Evolutionary conservation across 1,139 yeast genomes (phyloP), one percentile per base, ranked within the genome.

Genomic region (Kurtzmaniella natalensis): DNA sequence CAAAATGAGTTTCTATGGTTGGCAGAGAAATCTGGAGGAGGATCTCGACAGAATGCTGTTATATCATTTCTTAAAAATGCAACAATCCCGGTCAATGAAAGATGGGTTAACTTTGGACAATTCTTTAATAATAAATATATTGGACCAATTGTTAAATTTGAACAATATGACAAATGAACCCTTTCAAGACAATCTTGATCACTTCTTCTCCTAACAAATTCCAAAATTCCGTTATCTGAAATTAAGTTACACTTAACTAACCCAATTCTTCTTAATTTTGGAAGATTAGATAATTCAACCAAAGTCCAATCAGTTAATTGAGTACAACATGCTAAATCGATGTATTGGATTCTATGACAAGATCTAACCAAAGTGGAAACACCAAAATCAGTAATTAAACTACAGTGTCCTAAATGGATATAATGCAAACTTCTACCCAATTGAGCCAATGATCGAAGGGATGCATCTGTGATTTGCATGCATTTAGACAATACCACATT

Each of bases 321-420:
- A 2, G 83, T 72, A 56, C 98, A 92, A 56, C 96, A 88, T 15
- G 97, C 97, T 44, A 92, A 76, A 61, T 92, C 98, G 44, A 92
- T 87, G 56, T 89, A 92, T 50, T 88, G 95, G 37, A 92, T 77
- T 40, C 96, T 70, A 39, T 81, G 86, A 53, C 98, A 92, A 37
- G 76, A 72, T 47, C 84, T 72, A 14, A 87, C 87, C 42, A 92
- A 67, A 9, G 76, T 70, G 15, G 78, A 75, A 17, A 92, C 94
- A 13, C 96, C 96, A 41, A 73, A 76, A 59, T 92, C 97, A 1
- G 97, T 92, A 37, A 92, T 84, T 50, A 82, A 77, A 34, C 81
- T 77, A 63, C 98, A 92, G 62, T 92, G 98, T 18, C 97, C 97
- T 44, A 92, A 72, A 61, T 92, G 98, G 37, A 92, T 72, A 49